A percentile compares a stretch with the other conserved stretches of the same genome.
phyloP scores from a whole-genome alignment of 1,139 yeast species.

The Pichia sp. region DNA sequence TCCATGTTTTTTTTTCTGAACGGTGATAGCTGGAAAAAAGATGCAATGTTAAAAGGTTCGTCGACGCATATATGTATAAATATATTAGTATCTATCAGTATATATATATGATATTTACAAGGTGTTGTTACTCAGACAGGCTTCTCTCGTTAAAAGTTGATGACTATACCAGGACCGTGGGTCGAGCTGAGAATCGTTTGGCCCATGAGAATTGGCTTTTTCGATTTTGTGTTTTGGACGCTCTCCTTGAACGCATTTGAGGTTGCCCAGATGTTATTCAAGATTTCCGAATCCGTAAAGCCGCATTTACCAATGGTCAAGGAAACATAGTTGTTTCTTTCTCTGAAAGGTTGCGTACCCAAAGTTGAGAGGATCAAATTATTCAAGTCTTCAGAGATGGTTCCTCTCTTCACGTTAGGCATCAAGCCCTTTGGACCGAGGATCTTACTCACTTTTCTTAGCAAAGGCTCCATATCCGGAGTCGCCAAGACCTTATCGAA shows the following conservation, averaged over 20 bases:
- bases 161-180: constrained; percentile 75
- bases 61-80: neutral
- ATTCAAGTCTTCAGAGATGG: constrained; percentile 67
- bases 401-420: constrained; percentile 85
- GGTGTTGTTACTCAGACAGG: neutral
- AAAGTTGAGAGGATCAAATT: constrained; percentile 50
- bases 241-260: constrained; percentile 60
- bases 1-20: neutral
- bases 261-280: constrained; percentile 68
- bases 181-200: constrained; percentile 67
- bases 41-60: no score
- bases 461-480: constrained; percentile 63
- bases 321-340: constrained; percentile 55
- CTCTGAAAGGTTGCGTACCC: constrained; percentile 72
- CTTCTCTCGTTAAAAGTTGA: constrained; percentile 42
- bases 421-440: constrained; percentile 88
- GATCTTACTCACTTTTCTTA: constrained; percentile 62
- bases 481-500: constrained; percentile 84
- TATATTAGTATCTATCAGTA: neutral
- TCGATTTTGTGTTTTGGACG: constrained; percentile 51
- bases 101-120: neutral
- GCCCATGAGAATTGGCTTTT: constrained; percentile 68
- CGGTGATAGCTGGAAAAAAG: neutral
- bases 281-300: constrained; percentile 72
- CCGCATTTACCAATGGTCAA: constrained; percentile 75